phyloP scores from a whole-genome alignment of 2,329 filamentous ascomycete species.

The Pseudocercospora pini-densiflorae region DNA sequence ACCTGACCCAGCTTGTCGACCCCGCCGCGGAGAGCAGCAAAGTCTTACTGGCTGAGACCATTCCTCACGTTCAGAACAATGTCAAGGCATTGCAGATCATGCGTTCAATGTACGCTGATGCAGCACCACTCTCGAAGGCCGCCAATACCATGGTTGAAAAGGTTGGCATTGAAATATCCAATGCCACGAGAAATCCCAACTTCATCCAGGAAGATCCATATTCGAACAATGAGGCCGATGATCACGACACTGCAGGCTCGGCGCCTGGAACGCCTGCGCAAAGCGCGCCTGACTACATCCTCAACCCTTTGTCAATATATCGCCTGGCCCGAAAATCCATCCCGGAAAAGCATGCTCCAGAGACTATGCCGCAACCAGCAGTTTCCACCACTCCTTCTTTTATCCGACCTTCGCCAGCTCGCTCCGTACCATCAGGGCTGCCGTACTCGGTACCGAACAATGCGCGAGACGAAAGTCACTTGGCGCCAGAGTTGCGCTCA shows the following conservation, averaged over 20 bases:
- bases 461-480: slow-evolving; percentile 19
- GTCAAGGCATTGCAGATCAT: slow-evolving; percentile 32
- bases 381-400: background rate
- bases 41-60: slow-evolving; percentile 28
- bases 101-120: slow-evolving; percentile 32
- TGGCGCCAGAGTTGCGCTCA: slow-evolving; percentile 24
- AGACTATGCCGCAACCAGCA: slow-evolving; percentile 22
- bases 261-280: slow-evolving; percentile 30
- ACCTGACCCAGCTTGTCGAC: slow-evolving; percentile 32
- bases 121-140: slow-evolving; percentile 27
- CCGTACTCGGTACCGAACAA: slow-evolving; percentile 11
- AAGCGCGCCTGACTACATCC: slow-evolving; percentile 32
- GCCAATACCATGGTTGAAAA: slow-evolving; percentile 33
- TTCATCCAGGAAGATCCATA: slow-evolving; percentile 33
- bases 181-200: slow-evolving; percentile 22
- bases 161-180: slow-evolving; percentile 27
- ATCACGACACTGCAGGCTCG: slow-evolving; percentile 18
- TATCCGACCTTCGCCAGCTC: slow-evolving; percentile 4
- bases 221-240: slow-evolving; percentile 27
- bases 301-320: slow-evolving; percentile 33
- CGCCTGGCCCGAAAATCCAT: slow-evolving; percentile 31
- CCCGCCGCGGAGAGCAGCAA: slow-evolving; percentile 26
- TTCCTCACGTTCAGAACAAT: slow-evolving; percentile 31
- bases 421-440: background rate
- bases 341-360: slow-evolving; percentile 33